phyloP scores from a whole-genome alignment of 2,329 filamentous ascomycete species.

The Chrysoporthe puriensis region DNA sequence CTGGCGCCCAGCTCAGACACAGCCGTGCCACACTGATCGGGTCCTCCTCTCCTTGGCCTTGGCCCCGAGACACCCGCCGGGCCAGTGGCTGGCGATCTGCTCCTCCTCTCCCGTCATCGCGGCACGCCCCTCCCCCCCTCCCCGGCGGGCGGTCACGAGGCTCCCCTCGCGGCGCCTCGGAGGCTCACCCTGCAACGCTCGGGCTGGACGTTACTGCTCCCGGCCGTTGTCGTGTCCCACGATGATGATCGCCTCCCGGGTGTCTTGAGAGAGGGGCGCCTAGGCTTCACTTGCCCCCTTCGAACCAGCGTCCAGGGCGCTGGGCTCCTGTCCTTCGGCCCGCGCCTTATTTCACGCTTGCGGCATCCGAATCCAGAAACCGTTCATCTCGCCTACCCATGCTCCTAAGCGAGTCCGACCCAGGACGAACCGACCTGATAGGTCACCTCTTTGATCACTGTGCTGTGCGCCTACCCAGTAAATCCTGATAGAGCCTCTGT shows the following conservation, averaged over 20 bases:
- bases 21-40: no score
- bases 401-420: not conserved
- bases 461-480: not conserved
- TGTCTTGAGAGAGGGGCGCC: not conserved
- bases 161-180: no score
- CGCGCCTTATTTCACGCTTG: conserved; percentile 2
- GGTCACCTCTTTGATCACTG: not conserved
- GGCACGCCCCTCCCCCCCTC: no score
- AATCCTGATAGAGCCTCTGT: no score
- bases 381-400: conserved; percentile 17
- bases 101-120: no score
- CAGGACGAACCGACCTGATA: not conserved
- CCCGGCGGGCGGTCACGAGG: no score
- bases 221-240: not conserved
- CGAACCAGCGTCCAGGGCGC: not conserved
- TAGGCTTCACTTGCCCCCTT: no score
- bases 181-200: not conserved
- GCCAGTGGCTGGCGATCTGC: no score
- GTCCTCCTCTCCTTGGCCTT: no score
- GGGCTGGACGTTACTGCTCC: not conserved
- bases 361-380: conserved; percentile 5
- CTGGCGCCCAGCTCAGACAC: no score
- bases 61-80: no score
- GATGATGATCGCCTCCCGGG: not conserved
- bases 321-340: not conserved